These are phyloP conservation scores for Candida morakotiae DNA, from an alignment of 805 yeast genomes.

Conservation along the genomic window DNA sequence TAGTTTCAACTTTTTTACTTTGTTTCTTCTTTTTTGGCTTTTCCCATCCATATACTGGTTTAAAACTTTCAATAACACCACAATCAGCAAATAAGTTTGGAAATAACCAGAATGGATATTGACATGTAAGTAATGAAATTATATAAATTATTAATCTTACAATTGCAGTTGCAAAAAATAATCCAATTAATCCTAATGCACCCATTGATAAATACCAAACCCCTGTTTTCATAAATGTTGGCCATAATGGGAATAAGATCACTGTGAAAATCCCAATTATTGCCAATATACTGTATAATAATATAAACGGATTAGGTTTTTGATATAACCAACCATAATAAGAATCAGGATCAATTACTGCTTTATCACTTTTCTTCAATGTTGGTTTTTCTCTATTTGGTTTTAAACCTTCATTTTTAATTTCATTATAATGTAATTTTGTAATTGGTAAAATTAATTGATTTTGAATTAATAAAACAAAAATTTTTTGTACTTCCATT, in stretches of 20 bases:
- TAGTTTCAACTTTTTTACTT: conserved; percentile 5
- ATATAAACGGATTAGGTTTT: conserved; percentile 63
- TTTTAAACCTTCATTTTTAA: conserved; percentile 56
- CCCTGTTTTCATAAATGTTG: conserved; percentile 78
- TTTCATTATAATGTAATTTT: conserved; percentile 67
- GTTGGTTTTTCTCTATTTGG: conserved; percentile 66
- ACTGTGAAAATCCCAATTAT: conserved; percentile 59
- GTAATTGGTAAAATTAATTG: conserved; percentile 73
- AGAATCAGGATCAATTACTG: conserved; percentile 56
- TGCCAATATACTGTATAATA: conserved; percentile 61
- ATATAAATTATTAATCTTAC: conserved; percentile 69
- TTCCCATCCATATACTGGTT: conserved; percentile 85
- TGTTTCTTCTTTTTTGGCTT: conserved; percentile 31
- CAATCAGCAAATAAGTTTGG: conserved; percentile 96
- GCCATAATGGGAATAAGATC: conserved; percentile 93
- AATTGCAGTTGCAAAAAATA: conserved; percentile 75
- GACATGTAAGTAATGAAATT: conserved; percentile 52
- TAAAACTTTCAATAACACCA: conserved; percentile 88
- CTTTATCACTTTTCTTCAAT: conserved; percentile 50
- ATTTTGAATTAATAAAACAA: conserved; percentile 65
- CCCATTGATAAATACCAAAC: conserved; percentile 88
- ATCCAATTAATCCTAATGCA: conserved; percentile 65
- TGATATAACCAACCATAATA: conserved; percentile 84
- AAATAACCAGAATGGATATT: conserved; percentile 90
- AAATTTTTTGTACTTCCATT: conserved; percentile 56